These are phyloP conservation scores for Candida coquimbonensis DNA, from an alignment of 805 yeast species.

Conservation along the genomic window DNA sequence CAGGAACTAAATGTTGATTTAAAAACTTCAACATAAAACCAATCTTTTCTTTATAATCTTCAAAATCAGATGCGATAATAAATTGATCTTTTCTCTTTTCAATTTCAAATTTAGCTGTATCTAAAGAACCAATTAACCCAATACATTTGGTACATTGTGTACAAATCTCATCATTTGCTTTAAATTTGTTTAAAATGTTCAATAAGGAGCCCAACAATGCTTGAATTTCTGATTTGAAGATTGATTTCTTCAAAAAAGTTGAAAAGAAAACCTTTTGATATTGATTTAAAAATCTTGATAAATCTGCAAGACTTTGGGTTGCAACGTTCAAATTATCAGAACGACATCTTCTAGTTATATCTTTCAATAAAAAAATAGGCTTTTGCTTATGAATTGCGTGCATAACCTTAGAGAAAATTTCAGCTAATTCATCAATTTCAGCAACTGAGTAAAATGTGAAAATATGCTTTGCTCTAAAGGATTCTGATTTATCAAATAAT, in stretches of 20 bases:
- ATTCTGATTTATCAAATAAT: slow-evolving; percentile 27
- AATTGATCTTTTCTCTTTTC: slow-evolving; percentile 33
- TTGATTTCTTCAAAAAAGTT: slow-evolving; percentile 31
- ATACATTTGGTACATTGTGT: slow-evolving; percentile 60
- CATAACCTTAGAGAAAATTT: slow-evolving; percentile 24
- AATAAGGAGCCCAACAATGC: slow-evolving; percentile 45
- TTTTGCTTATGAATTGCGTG: slow-evolving; percentile 26
- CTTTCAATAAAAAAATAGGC: slow-evolving; percentile 35
- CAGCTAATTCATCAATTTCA: slow-evolving; percentile 32
- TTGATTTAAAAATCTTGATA: slow-evolving; percentile 43
- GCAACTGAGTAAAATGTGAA: slow-evolving; percentile 50
- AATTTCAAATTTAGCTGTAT: slow-evolving; percentile 48
- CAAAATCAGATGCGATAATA: slow-evolving; percentile 56
- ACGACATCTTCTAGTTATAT: slow-evolving; percentile 47
- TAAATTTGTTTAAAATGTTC: slow-evolving; percentile 51
- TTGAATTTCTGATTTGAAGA: slow-evolving; percentile 30
- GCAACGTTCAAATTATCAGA: slow-evolving; percentile 68
- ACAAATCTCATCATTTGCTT: slow-evolving; percentile 43
- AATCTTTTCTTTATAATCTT: slow-evolving; percentile 52
- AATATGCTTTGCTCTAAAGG: slow-evolving; percentile 34
- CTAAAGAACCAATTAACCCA: slow-evolving; percentile 72
- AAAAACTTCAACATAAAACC: slow-evolving; percentile 59
- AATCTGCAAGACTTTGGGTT: slow-evolving; percentile 61
- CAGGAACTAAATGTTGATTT: slow-evolving; percentile 65
- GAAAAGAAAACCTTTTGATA: slow-evolving; percentile 45